Evolutionary conservation across 1,139 yeast species (phyloP).

Genomic region (Sugiyamaella pinicola): DNA sequence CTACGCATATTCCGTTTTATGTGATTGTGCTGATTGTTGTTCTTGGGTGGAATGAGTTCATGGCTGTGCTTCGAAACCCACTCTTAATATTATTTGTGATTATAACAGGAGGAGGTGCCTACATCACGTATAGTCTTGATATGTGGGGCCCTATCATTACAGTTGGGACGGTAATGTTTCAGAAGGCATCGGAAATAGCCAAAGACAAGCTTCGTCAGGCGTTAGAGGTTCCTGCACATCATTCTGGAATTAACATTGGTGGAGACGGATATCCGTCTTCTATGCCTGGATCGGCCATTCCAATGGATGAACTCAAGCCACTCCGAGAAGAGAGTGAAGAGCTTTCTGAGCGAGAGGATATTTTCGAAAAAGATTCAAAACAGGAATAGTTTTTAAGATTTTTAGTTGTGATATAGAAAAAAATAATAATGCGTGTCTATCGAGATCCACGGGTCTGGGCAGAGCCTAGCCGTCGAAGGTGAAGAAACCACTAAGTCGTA

Average conservation of each 20-base stretch:
- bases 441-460: not conserved
- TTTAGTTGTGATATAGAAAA: not conserved
- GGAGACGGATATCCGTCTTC: not conserved
- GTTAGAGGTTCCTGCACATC: constrained; percentile 29
- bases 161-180: constrained; percentile 59
- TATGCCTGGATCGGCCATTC: constrained; percentile 1
- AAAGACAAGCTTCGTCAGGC: constrained; percentile 55
- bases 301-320: constrained; percentile 4
- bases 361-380: not conserved
- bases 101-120: constrained; percentile 62
- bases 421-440: not conserved
- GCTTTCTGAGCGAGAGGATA: not conserved
- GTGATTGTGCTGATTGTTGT: constrained; percentile 70
- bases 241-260: not conserved
- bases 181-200: constrained; percentile 57
- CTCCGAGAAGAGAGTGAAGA: not conserved
- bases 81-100: constrained; percentile 57
- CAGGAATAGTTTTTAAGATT: not conserved
- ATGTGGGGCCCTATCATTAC: constrained; percentile 74
- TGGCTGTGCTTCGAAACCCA: constrained; percentile 86
- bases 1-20: constrained; percentile 81
- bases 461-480: too few relatives aligned
- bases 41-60: constrained; percentile 94
- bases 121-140: constrained; percentile 68
- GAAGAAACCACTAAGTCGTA: not conserved